Evolutionary conservation across 345 rosid genomes (phyloP).

Genomic region (Aegle marmelos): DNA sequence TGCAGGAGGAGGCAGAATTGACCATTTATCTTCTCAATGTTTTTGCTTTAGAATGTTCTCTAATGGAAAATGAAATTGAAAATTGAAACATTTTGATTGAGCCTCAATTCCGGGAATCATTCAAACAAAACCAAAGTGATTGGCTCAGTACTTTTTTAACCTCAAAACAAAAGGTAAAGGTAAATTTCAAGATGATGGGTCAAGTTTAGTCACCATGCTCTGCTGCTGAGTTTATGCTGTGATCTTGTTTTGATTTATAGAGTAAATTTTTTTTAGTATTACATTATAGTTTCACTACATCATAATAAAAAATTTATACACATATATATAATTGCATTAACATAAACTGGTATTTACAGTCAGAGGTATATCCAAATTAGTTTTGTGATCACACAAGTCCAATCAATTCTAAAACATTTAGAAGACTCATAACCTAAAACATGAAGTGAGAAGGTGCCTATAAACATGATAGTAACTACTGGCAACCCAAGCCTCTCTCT

Average conservation of each 20-base stretch:
- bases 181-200: background rate
- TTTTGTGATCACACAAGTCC: no score
- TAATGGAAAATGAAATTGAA: background rate
- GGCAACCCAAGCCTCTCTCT: no score
- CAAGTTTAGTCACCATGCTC: background rate
- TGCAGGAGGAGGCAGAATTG: conserved; percentile 1
- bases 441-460: no score
- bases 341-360: no score
- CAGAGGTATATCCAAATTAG: fast-evolving
- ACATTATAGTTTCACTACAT: no score
- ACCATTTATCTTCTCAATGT: conserved; percentile 15
- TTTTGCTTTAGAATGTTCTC: conserved; percentile 11
- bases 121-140: background rate
- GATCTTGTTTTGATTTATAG: background rate
- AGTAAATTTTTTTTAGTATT: background rate
- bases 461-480: no score
- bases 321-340: no score
- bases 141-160: background rate
- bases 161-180: background rate
- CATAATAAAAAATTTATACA: no score
- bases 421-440: no score
- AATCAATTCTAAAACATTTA: no score
- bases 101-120: conserved; percentile 16
- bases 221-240: background rate
- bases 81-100: conserved; percentile 6